A percentile compares a stretch with the other conserved stretches of the same genome.
Conservation (phyloP, 805 yeast genomes). For the Nadsonia fulvescens region DNA sequence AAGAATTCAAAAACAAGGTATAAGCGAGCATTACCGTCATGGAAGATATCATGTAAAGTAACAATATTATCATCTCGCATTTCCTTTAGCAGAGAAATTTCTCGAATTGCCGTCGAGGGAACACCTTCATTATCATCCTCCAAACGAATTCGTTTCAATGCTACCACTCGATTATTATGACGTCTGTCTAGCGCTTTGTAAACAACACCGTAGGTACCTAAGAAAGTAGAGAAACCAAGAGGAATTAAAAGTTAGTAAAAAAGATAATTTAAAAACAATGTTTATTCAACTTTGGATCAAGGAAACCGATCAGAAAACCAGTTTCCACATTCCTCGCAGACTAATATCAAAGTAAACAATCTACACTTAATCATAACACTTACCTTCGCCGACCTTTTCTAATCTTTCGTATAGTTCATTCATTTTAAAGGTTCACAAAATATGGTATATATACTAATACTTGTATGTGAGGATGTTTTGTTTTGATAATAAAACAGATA, state of each 20-base stretch:
- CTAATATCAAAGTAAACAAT: background rate
- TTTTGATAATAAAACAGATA: too few relatives aligned
- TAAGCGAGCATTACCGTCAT: slow-evolving; percentile 81
- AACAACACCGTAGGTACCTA: slow-evolving; percentile 91
- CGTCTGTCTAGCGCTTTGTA: slow-evolving; percentile 84
- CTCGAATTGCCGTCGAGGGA: slow-evolving; percentile 95
- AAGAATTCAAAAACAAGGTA: slow-evolving; percentile 85
- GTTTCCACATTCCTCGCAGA: background rate
- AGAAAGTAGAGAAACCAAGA: slow-evolving; percentile 2
- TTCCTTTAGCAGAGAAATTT: slow-evolving; percentile 85
- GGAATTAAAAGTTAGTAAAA: background rate
- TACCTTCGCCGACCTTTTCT: slow-evolving; percentile 93
- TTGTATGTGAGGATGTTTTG: too few relatives aligned
- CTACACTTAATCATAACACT: slow-evolving; percentile 15
- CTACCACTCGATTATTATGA: slow-evolving; percentile 86
- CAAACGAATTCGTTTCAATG: slow-evolving; percentile 81
- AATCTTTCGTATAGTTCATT: slow-evolving; percentile 86
- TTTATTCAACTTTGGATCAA: background rate
- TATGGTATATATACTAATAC: too few relatives aligned
- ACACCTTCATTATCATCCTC: slow-evolving; percentile 98
- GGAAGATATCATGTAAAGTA: slow-evolving; percentile 80
- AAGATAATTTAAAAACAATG: background rate
- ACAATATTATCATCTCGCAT: slow-evolving; percentile 88
- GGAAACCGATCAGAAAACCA: background rate
- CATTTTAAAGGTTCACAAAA: too few relatives aligned